Evolutionary conservation across 176 grass and related monocot species (phyloP).

Genomic region (Thinopyrum elongatum): DNA sequence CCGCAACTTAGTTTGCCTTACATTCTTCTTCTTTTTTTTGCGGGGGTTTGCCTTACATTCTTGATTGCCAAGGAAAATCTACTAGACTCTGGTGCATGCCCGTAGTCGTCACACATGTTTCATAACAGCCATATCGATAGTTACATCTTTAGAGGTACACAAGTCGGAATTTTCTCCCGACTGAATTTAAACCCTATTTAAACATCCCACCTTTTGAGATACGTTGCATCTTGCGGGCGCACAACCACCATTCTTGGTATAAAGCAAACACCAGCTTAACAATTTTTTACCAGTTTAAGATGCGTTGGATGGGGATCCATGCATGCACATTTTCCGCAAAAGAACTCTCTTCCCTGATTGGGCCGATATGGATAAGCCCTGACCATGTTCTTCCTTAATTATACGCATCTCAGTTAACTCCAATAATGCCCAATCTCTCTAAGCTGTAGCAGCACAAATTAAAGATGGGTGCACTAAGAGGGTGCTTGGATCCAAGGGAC

Average conservation of each 20-base stretch:
- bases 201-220: background rate
- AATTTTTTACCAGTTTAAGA: slow-evolving; percentile 4
- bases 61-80: too few species aligned
- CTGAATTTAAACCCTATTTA: background rate
- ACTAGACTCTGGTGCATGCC: too few species aligned
- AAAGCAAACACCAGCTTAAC: slow-evolving; percentile 21
- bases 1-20: too few species aligned
- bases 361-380: slow-evolving; percentile 45
- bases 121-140: too few species aligned
- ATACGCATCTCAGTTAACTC: background rate
- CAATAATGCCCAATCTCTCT: background rate
- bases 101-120: too few species aligned
- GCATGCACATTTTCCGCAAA: slow-evolving; percentile 11
- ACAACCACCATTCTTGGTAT: slow-evolving; percentile 22
- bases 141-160: too few species aligned
- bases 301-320: background rate
- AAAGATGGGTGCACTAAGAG: background rate
- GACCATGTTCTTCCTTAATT: background rate
- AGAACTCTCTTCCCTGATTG: slow-evolving; percentile 16
- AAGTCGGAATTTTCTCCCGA: too few species aligned
- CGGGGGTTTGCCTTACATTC: too few species aligned
- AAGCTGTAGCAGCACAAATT: background rate
- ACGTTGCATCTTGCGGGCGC: background rate
- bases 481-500: too few species aligned
- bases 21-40: too few species aligned